Evolutionary conservation across 352 stramenopile species (phyloP), one percentile per base, ranked within the genome.

Genomic region (Phytophthora ramorum): DNA sequence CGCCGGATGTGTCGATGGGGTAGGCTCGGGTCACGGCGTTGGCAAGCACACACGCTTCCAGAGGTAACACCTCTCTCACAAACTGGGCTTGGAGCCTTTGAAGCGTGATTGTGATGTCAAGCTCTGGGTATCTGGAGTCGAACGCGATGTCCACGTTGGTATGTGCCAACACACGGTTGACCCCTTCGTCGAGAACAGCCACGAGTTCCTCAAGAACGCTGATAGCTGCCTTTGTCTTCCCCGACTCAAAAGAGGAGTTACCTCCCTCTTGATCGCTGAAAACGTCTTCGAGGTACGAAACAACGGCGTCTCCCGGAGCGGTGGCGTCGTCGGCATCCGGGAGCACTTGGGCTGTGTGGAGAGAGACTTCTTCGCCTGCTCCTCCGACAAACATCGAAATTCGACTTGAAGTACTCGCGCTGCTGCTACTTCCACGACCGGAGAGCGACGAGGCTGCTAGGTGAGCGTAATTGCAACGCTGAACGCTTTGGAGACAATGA

Each of bases 131-230:
- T 12, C 16, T 16, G 0, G 37, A 44, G 14, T 44, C 37, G 16
- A 44, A 44, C 37, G 37, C 16, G 16, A 22, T 20, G 16, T 44
- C 37, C 16, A 44, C 20, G 37, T 24, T 14, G 30, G 20, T 17
- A 16, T 44, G 26, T 30, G 22, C 34, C 58, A 64, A 49, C 7
- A 73, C 64, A 16, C 65, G 52, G 20, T 62, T 66, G 53, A 66
- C 41, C 10, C 59, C 54, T 63, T 68, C 58, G 16, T 73, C 53
- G 13, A 72, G 50, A 6, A 56, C 40, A 16, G 16, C 64, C 5
- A 79, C 50, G 9, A 89, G 52, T n/a, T 74, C 52, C 53, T 83
- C 74, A 37, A 87, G 75, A 9, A 90, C 76, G 7, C 66, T 78
- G 46, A 75, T 63, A 28, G 83, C 68, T 17, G 68, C 75, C 16